These are phyloP conservation scores for Candida boleticola DNA, from an alignment of 805 yeast species.

Conservation along the genomic window DNA sequence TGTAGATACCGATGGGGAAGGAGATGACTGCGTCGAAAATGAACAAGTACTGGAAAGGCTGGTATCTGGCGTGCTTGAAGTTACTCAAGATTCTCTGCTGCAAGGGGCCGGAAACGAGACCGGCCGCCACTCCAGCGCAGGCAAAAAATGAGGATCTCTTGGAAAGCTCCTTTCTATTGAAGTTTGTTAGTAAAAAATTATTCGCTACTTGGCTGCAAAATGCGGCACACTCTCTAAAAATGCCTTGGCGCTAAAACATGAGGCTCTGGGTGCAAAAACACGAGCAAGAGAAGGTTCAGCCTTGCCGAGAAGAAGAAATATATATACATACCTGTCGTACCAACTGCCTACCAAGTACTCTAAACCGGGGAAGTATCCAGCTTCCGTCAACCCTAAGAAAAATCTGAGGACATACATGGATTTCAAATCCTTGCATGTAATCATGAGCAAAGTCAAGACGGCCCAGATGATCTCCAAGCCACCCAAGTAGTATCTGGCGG, in stretches of 20 bases:
- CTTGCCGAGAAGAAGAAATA: too few relatives aligned
- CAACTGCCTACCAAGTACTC: conserved; percentile 44
- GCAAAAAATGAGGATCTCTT: conserved; percentile 31
- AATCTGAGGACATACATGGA: conserved; percentile 31
- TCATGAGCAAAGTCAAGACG: conserved; percentile 24
- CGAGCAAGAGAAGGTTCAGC: too few relatives aligned
- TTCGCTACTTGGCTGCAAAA: too few relatives aligned
- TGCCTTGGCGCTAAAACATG: too few relatives aligned
- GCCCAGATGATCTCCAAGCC: conserved; percentile 35
- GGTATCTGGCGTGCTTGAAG: conserved; percentile 17
- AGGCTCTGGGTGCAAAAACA: too few relatives aligned
- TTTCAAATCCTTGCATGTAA: conserved; percentile 20
- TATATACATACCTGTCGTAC: conserved; percentile 1
- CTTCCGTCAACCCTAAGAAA: conserved; percentile 43
- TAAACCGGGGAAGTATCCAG: conserved; percentile 58
- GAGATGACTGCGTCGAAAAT: conserved; percentile 34
- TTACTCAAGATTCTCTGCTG: conserved; percentile 26
- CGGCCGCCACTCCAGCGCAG: conserved; percentile 24
- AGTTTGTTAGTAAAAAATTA: conserved; percentile 11
- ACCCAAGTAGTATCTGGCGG: conserved; percentile 37
- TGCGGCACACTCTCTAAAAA: too few relatives aligned
- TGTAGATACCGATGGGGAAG: conserved; percentile 30
- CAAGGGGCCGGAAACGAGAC: conserved; percentile 32
- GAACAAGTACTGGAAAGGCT: conserved; percentile 36
- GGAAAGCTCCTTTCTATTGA: conserved; percentile 19